Evolutionary conservation across 306 rosid species (phyloP), one percentile per base, ranked within the genome.

Genomic region (Rosa rugosa): DNA sequence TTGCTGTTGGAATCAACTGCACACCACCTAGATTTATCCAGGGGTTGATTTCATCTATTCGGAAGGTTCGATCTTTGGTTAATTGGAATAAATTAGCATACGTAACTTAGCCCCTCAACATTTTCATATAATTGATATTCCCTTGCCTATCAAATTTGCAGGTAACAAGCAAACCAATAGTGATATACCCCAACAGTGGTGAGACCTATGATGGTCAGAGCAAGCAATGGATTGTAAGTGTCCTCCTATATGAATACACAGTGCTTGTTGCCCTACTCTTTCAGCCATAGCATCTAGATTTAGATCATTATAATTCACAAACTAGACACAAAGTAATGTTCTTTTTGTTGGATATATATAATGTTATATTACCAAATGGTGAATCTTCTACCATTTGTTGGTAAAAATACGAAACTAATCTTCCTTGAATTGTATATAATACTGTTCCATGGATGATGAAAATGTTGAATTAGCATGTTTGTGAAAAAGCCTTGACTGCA

Each of bases 1-100:
- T 80, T 46, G 95, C 99, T 3, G 90, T 92, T 67, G 97, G 97
- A 75, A 92, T 92, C 84, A 94, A 92, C 83, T 94, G 97, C 71
- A 92, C 97, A 7, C 89, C 97, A 70, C 97, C 99, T 22, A 86
- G 99, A 85, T 89, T 81, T 72, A 87, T 94, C 86, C 93, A 85
- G 56, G 90, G 90, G 54, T 79, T 94, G 60, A 82, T 91, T 85
- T 87, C 89, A 13, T 87, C 86, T 44, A 87, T 59, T 92, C 45
- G 13, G 44, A 83, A 85, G 95, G 99, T 50, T 16, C 1, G 36
- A 31, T 31, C 36, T 31, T 31, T 31, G 36, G 36, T 31, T 31
- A 31, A 31, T 31, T 31, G 36, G 36, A 31, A 31, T 31, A 31
- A 31, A 31, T 31, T 31, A 31, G 36, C 36, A 31, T 31, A 31